These are phyloP conservation scores for Curvularia spicifera DNA, from an alignment of 2,329 filamentous ascomycete genomes.

Conservation along the genomic window DNA sequence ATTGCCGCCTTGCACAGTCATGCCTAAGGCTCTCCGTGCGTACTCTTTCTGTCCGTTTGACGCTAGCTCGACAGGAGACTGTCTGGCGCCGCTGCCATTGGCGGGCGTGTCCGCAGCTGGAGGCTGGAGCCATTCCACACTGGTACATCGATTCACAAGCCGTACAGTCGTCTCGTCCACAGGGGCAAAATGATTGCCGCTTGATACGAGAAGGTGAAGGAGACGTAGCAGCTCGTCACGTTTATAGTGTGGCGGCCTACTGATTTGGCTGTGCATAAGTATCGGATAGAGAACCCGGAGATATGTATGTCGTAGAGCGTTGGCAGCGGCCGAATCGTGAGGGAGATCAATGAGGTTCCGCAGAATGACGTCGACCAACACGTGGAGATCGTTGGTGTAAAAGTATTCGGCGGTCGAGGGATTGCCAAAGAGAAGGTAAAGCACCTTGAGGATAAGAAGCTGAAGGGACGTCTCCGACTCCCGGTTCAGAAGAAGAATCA, in stretches of 20 bases:
- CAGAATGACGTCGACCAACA: constrained; percentile 93
- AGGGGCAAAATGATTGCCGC: constrained; percentile 77
- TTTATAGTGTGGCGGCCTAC: constrained; percentile 88
- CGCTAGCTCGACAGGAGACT: constrained; percentile 33
- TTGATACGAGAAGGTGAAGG: constrained; percentile 70
- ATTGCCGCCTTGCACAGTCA: constrained; percentile 45
- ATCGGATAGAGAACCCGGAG: constrained; percentile 90
- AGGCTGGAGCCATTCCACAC: constrained; percentile 69
- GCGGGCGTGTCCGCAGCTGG: constrained; percentile 24
- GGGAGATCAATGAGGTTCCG: constrained; percentile 96
- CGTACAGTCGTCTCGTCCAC: constrained; percentile 81
- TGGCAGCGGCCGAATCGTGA: constrained; percentile 66
- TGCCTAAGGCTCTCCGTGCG: constrained; percentile 48
- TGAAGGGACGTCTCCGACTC: constrained; percentile 93
- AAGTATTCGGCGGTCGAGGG: constrained; percentile 95
- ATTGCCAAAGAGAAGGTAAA: constrained; percentile 95
- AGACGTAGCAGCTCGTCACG: constrained; percentile 80
- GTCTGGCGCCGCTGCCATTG: constrained; percentile 28
- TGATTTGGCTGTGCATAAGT: constrained; percentile 88
- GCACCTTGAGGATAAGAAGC: constrained; percentile 91
- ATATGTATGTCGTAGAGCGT: constrained; percentile 84
- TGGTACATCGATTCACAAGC: constrained; percentile 75
- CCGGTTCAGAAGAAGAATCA: constrained; percentile 92
- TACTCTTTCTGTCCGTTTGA: constrained; percentile 47
- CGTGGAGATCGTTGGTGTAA: constrained; percentile 95